Conservation (phyloP, 1,284 basidiomycete genomes). For the Phylloboletellus chloephorus region DNA sequence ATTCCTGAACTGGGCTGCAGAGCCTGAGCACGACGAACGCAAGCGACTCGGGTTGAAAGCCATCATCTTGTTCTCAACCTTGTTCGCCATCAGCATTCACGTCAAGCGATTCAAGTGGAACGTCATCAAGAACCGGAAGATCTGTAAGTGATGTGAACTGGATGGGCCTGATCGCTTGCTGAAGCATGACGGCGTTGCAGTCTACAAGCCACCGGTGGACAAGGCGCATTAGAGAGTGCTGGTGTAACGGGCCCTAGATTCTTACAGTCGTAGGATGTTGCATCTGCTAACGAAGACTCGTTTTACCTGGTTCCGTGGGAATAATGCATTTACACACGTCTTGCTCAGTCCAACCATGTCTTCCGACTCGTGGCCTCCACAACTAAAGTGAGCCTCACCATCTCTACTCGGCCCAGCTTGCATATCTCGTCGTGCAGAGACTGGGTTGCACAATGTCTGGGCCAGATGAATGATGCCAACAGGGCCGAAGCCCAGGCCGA, state of each 20-base stretch:
- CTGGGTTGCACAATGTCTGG: slow-evolving; percentile 79
- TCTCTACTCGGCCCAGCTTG: not conserved
- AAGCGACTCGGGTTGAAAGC: slow-evolving; percentile 96
- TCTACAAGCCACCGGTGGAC: slow-evolving; percentile 49
- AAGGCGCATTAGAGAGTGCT: slow-evolving; percentile 35
- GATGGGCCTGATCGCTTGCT: slow-evolving; percentile 5
- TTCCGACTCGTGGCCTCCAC: slow-evolving; percentile 59
- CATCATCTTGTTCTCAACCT: slow-evolving; percentile 81
- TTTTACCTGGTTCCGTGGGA: slow-evolving; percentile 19
- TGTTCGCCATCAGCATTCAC: slow-evolving; percentile 80
- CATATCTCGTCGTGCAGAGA: slow-evolving; percentile 44
- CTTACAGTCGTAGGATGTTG: slow-evolving; percentile 18
- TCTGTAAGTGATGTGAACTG: slow-evolving; percentile 66
- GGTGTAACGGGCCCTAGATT: slow-evolving; percentile 22
- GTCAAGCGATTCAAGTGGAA: slow-evolving; percentile 96
- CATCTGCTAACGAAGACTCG: slow-evolving; percentile 25
- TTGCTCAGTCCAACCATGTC: slow-evolving; percentile 39
- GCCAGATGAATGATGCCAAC: slow-evolving; percentile 75
- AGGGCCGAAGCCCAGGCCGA: slow-evolving; percentile 72
- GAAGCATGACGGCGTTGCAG: slow-evolving; percentile 27
- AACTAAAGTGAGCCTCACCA: slow-evolving; percentile 45
- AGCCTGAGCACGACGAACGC: slow-evolving; percentile 96
- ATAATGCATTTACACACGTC: slow-evolving; percentile 14
- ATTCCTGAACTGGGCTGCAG: slow-evolving; percentile 93
- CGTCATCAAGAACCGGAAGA: slow-evolving; percentile 87